These are phyloP conservation scores for Scutellaria barbata DNA, from an alignment of 257 asterid species.

Conservation along the genomic window DNA sequence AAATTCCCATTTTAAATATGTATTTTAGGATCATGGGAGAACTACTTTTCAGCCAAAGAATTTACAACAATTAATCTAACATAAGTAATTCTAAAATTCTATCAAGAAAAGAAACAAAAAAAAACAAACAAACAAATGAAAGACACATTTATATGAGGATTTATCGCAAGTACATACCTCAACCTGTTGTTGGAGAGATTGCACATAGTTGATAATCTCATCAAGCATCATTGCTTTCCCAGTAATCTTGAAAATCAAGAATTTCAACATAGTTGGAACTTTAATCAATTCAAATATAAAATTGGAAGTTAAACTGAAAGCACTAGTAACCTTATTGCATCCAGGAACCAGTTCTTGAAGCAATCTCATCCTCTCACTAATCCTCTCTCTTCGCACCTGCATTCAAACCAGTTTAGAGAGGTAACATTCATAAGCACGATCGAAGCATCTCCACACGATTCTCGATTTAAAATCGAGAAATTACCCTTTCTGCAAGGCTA, in stretches of 20 bases:
- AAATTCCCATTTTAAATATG: background rate
- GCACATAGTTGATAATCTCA: conserved; percentile 96
- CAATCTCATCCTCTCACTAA: conserved; percentile 94
- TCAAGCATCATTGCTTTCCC: conserved; percentile 99
- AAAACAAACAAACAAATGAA: conserved; percentile 31
- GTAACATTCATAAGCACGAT: conserved; percentile 11
- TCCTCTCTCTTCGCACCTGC: conserved; percentile 90
- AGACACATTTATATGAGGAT: conserved; percentile 14
- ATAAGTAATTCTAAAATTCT: background rate
- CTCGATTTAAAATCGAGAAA: background rate
- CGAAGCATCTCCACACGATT: conserved; percentile 4
- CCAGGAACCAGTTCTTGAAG: conserved; percentile 98
- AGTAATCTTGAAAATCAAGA: conserved; percentile 64
- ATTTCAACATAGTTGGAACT: conserved; percentile 19
- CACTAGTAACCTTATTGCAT: conserved; percentile 74
- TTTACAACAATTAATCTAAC: background rate
- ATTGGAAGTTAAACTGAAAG: conserved; percentile 8
- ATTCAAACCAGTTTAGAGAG: conserved; percentile 25
- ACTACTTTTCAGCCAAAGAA: background rate
- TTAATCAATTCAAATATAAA: background rate
- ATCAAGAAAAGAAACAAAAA: too few relatives aligned
- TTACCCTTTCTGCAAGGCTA: conserved; percentile 97
- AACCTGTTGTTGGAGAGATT: conserved; percentile 92
- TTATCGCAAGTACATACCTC: conserved; percentile 59
- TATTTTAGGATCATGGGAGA: background rate